Base-by-base conservation (phyloP, 2,329 filamentous ascomycete species). In the Colletotrichum euphorbiae region DNA sequence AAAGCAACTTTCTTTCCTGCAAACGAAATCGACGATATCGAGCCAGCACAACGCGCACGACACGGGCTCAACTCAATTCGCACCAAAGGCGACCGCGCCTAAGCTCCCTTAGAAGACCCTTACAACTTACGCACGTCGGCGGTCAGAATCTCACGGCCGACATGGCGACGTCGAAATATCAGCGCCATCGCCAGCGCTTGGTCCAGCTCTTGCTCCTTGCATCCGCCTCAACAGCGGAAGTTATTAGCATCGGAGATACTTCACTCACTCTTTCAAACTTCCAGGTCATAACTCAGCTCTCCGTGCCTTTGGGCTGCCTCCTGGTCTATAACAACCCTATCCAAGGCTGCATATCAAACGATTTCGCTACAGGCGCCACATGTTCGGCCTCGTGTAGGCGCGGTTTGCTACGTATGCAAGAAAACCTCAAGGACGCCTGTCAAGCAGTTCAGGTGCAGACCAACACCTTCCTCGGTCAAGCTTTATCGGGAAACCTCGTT, bases 301-400 rank as follows among this genome's bases (percentile, higher is more conserved):
- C 76, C 4, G 74, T 80, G 9, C 77, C 81, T 0, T 62, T 80
- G 40, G 71, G 70, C 46, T 85, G 83, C 71, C 73, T 79, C 13
- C 71, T 78, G 42, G 81, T 80, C 38, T 85, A 85, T 74, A 80
- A 81, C 70, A 74, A 75, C 6, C 77, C 77, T 5, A 77, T 85
- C 28, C 46, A 62, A n/a, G 76, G 77, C 56, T 85, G 83, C 72
- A 64, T 58, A 4, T 38, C 71, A 3, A 31, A 62, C 62, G 82
- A 84, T 71, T 83, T 83, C 28, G 70, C 67, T 6, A 62, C 62
- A 2, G 76, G 75, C 40, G 75, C 70, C 12, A 71, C 71, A 2
- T 85, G 83, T 73, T 83, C 82, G 15, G 42, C 65, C 4, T 66
- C 61, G 3, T 85, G 83, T 69, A 74, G 74, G 45, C 67, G 69